A percentile compares a stretch with the other conserved stretches of the same genome.
phyloP scores from a whole-genome alignment of 208 protist genomes.

The Leishmania mexicana region DNA sequence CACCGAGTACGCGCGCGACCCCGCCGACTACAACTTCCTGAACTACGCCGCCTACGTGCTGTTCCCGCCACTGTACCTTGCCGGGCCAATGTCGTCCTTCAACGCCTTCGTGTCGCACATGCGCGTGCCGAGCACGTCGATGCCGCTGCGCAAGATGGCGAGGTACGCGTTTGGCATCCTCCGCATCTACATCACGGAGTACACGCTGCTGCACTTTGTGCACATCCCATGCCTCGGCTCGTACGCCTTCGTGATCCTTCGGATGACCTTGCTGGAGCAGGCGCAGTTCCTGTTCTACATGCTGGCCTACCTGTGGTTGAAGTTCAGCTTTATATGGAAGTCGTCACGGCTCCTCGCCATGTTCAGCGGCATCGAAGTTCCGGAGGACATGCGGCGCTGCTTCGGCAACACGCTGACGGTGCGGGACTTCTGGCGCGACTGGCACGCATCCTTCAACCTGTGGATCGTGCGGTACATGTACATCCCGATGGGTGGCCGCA shows the following conservation, averaged over 20 bases:
- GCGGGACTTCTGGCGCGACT: constrained; percentile 92
- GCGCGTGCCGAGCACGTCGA: constrained; percentile 36
- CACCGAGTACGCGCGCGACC: constrained; percentile 50
- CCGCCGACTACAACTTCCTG: constrained; percentile 70
- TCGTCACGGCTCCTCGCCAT: constrained; percentile 83
- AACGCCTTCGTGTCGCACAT: constrained; percentile 89
- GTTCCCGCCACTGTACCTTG: constrained; percentile 91
- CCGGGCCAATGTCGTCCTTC: constrained; percentile 89
- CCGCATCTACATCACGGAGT: constrained; percentile 20
- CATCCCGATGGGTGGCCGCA: constrained; percentile 87
- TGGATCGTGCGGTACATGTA: constrained; percentile 96
- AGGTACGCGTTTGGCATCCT: constrained; percentile 16
- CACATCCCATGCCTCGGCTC: constrained; percentile 59
- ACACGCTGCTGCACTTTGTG: constrained; percentile 41
- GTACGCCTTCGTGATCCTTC: constrained; percentile 64
- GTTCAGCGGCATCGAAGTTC: constrained; percentile 81
- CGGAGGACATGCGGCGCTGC: constrained; percentile 92
- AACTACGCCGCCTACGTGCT: constrained; percentile 88
- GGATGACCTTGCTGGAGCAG: constrained; percentile 85
- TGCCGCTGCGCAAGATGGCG: constrained; percentile 13
- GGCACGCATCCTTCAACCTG: constrained; percentile 94
- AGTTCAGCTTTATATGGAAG: constrained; percentile 92
- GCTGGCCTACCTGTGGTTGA: constrained; percentile 87
- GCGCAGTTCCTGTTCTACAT: constrained; percentile 65
- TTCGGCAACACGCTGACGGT: constrained; percentile 87